Percentiles rank a stretch among this genome's conserved stretches.
Conservation (phyloP, 352 stramenopile species). For the Peronospora tabacina region DNA sequence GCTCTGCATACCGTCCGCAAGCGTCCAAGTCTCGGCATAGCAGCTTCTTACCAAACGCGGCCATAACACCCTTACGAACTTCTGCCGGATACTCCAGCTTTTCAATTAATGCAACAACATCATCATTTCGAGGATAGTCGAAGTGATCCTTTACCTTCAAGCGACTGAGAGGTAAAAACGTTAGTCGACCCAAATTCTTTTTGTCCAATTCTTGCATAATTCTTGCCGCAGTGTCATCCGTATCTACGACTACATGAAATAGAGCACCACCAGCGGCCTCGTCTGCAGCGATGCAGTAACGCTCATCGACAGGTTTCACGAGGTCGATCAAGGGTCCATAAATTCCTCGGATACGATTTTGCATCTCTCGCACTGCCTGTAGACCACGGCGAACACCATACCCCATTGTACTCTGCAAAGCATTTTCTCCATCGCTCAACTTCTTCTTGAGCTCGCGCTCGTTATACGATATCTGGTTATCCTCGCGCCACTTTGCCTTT, state of each 20-base stretch:
- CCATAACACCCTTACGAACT: constrained; percentile 89
- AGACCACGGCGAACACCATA: constrained; percentile 83
- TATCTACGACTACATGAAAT: constrained; percentile 99
- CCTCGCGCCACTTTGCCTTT: constrained; percentile 76
- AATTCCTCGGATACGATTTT: constrained; percentile 71
- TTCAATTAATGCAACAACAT: constrained; percentile 76
- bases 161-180: constrained; percentile 94
- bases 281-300: constrained; percentile 93
- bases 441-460: constrained; percentile 67
- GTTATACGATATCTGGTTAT: constrained; percentile 71
- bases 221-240: constrained; percentile 90
- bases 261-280: constrained; percentile 92
- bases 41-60: constrained; percentile 96
- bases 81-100: constrained; percentile 81
- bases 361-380: constrained; percentile 82
- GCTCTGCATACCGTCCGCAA: constrained; percentile 65
- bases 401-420: constrained; percentile 78
- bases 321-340: constrained; percentile 97
- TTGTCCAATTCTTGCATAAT: constrained; percentile 93
- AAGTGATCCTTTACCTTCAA: constrained; percentile 82
- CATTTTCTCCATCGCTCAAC: constrained; percentile 60
- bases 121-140: constrained; percentile 68
- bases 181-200: constrained; percentile 92
- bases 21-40: constrained; percentile 92
- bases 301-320: constrained; percentile 78